Evolutionary conservation across 2,329 filamentous ascomycete genomes (phyloP), one percentile per base, ranked within the genome.

Genomic region (Leptosphaerulina australis): DNA sequence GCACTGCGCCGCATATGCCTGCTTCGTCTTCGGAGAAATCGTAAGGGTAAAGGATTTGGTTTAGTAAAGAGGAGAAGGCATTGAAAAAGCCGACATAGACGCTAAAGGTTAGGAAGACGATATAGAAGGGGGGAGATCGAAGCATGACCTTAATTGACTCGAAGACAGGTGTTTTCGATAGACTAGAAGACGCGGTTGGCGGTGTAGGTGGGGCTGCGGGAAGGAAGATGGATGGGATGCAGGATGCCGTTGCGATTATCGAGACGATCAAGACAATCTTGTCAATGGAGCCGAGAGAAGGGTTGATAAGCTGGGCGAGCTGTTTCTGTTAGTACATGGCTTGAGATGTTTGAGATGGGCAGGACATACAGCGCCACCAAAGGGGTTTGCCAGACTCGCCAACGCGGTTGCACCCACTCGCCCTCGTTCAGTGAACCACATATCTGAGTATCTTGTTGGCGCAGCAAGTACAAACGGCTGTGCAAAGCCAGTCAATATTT

Each of bases 51-150:
- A 97, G 83, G 69, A 97, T 90, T 69, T 97, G 93, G 76, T 93
- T 96, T 8, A 97, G 81, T 1, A 97, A 83, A 1, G 88, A 88
- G 39, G 91, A 95, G 59, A 92, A 79, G 60, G 88, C 88, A 80
- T 97, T 97, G 85, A 99, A 99, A 77, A 94, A 87, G 63, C 88
- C 91, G 54, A 96, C 90, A 72, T 91, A 96, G 63, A 92, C 74
- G 58, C 83, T 77, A 75, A 93, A 97, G n/a, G 92, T 87, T 52
- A 92, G 64, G 54, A 92, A 77, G 58, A 97, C 75, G 56, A 96
- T 81, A 81, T 86, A 96, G 73, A 96, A 88, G 68, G 93, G 87
- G 14, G 82, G 77, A 4, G 84, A 88, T 24, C 66, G 69, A 36
- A 80, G 67, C 34, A 79, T 68, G 14, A 61, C 46, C 10, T 50